Evolutionary conservation across 1,139 yeast genomes (phyloP), one percentile per base, ranked within the genome.

Genomic region (Blastobotrys illinoisensis): DNA sequence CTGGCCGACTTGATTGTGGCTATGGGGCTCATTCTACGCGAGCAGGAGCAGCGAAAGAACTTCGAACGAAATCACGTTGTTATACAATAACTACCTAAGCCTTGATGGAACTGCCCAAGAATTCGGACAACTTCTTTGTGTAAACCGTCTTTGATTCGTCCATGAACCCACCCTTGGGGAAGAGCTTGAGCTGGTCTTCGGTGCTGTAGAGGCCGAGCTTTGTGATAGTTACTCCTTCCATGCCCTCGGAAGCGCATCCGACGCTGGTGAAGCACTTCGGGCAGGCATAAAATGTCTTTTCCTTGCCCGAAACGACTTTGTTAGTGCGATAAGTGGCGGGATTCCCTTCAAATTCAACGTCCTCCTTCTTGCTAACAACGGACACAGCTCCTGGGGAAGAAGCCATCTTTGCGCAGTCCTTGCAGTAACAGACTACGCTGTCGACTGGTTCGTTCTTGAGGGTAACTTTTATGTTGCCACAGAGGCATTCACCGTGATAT

Each of bases 41-140:
- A 51, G 36, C 54, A 51, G 23, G 54, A 51, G 13, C 54, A 40
- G 44, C 54, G 54, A 20, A 51, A 51, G 44, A 47, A 51, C n/a
- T 51, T 51, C 44, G 54, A 51, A 14, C 21, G 54, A 23, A 47
- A 44, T 28, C 54, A 51, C 28, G 26, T 47, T 43, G 23, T 51
- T 18, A 47, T 47, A n/a, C 16, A 16, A 11, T 13, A 16, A 7
- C 11, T 20, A 5, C 2, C 18, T 23, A 19, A 23, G 16, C 46
- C 24, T 19, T 18, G 46, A 44, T 7, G 16, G 3, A 5, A 9
- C 20, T 9, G 46, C 46, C 16, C n/a, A 20, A 5, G 14, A 44
- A 23, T n/a, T 44, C 40, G 3, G 40, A 32, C 7, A 32, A 11
- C 40, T 32, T 32, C 40, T 32, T 32, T 14, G 40, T 32, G 16